Percentiles rank a stretch among this genome's conserved stretches.
These are phyloP conservation scores for Ephemerocybe angulata DNA, from an alignment of 768 basidiomycete species.

Conservation along the genomic window DNA sequence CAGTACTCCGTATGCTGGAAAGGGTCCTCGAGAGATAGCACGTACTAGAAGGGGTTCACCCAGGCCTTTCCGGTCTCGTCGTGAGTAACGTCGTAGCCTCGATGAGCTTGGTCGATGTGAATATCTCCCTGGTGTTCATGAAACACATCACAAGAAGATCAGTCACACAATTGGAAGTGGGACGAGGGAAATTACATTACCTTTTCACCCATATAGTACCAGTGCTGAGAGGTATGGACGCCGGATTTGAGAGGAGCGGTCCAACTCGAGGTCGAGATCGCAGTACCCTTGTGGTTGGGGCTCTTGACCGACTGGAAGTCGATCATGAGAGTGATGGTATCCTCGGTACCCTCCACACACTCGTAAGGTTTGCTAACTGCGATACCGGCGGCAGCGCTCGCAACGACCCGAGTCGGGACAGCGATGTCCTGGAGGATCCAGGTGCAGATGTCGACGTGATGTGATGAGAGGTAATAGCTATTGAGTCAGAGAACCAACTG, in stretches of 20 bases:
- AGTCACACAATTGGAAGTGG: neutral
- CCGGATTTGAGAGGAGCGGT: conserved; percentile 87
- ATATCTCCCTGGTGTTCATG: conserved; percentile 74
- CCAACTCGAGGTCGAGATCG: conserved; percentile 93
- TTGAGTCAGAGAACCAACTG: neutral
- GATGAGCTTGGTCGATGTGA: conserved; percentile 88
- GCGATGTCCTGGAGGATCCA: conserved; percentile 80
- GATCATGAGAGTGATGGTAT: conserved; percentile 91
- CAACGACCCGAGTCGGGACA: conserved; percentile 80
- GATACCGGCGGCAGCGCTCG: conserved; percentile 87
- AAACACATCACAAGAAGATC: too few species aligned
- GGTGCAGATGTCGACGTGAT: conserved; percentile 88
- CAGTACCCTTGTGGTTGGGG: conserved; percentile 75
- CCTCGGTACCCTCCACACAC: conserved; percentile 83
- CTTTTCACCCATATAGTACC: conserved; percentile 95
- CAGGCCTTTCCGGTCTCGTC: conserved; percentile 82
- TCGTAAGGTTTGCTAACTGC: conserved; percentile 87
- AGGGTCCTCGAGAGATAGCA: conserved; percentile 11
- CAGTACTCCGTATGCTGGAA: conserved; percentile 7
- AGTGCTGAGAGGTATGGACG: conserved; percentile 87
- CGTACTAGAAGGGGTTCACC: conserved; percentile 91
- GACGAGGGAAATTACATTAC: conserved; percentile 31
- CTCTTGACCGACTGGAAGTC: conserved; percentile 87
- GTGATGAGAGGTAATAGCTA: conserved; percentile 92
- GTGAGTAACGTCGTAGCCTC: conserved; percentile 86